Evolutionary conservation across 2,329 filamentous ascomycete genomes (phyloP).

Genomic region (Alternaria triticimaculans): DNA sequence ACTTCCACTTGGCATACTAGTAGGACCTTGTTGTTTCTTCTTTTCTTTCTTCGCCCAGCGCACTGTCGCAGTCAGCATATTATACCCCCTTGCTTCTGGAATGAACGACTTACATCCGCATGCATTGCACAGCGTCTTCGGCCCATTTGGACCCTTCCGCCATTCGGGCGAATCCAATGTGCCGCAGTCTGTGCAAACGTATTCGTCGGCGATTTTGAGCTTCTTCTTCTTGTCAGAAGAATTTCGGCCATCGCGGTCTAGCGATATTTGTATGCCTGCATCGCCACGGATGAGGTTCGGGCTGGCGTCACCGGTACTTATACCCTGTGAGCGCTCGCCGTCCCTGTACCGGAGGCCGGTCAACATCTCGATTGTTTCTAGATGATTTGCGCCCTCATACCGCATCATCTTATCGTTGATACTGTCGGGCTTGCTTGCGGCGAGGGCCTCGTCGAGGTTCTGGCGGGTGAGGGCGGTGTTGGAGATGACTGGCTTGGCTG

Average conservation of each 20-base stretch:
- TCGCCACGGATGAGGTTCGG: slow-evolving; percentile 84
- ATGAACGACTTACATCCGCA: slow-evolving; percentile 73
- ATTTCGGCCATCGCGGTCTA: slow-evolving; percentile 74
- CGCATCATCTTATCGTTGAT: slow-evolving; percentile 85
- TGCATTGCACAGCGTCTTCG: slow-evolving; percentile 94
- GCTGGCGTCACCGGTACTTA: slow-evolving; percentile 84
- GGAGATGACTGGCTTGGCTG: slow-evolving; percentile 66
- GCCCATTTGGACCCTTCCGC: slow-evolving; percentile 90
- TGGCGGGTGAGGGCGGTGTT: slow-evolving; percentile 77
- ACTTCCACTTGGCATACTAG: slow-evolving; percentile 18
- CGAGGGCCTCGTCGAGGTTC: slow-evolving; percentile 76
- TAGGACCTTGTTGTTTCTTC: slow-evolving; percentile 59
- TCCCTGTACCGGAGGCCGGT: slow-evolving; percentile 88
- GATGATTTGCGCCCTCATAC: slow-evolving; percentile 74
- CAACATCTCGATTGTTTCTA: slow-evolving; percentile 90
- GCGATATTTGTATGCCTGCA: slow-evolving; percentile 81
- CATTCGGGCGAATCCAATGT: slow-evolving; percentile 94
- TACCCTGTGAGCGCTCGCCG: slow-evolving; percentile 84
- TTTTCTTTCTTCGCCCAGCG: slow-evolving; percentile 77
- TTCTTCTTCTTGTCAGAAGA: slow-evolving; percentile 85
- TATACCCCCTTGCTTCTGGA: not conserved
- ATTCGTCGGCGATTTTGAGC: slow-evolving; percentile 80
- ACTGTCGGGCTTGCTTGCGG: slow-evolving; percentile 72
- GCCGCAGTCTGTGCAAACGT: slow-evolving; percentile 95
- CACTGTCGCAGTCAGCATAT: slow-evolving; percentile 49